A percentile compares a stretch with the other conserved stretches of the same genome.
Conservation (phyloP, 345 rosid genomes). For the Triadica sebifera region DNA sequence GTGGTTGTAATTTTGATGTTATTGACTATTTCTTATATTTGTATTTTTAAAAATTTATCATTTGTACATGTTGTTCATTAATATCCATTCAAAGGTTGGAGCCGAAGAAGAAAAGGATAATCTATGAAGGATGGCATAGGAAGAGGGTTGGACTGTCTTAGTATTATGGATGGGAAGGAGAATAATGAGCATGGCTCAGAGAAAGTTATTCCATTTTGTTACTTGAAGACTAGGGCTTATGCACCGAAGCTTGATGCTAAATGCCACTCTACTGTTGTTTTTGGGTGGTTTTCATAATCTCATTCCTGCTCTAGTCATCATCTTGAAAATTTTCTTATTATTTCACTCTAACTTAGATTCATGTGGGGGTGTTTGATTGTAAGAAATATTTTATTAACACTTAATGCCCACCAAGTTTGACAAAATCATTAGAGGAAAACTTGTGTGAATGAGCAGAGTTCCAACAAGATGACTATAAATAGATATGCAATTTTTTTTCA, state of each 20-base stretch:
- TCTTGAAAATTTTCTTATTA: slow-evolving; percentile 9
- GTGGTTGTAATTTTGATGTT: too few species aligned
- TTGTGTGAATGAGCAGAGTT: too few species aligned
- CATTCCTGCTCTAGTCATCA: slow-evolving; percentile 52
- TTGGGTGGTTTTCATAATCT: too few species aligned
- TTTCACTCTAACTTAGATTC: not conserved
- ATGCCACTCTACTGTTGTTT: slow-evolving; percentile 96
- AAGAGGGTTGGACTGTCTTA: slow-evolving; percentile 94
- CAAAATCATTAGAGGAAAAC: too few species aligned
- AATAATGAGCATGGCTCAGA: slow-evolving; percentile 50
- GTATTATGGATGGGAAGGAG: slow-evolving; percentile 94
- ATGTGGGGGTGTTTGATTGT: not conserved
- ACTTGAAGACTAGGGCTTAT: slow-evolving; percentile 55
- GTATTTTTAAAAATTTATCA: too few species aligned
- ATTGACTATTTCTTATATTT: too few species aligned
- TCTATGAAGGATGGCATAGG: slow-evolving; percentile 84
- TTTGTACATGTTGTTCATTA: too few species aligned
- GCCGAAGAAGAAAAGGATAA: slow-evolving; percentile 64
- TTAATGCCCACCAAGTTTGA: too few species aligned
- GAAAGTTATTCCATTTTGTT: too few species aligned
- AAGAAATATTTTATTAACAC: too few species aligned
- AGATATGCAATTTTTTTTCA: too few species aligned
- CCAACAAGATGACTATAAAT: too few species aligned
- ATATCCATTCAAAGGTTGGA: slow-evolving; percentile 90
- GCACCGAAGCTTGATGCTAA: slow-evolving; percentile 73